phyloP scores from a whole-genome alignment of 1,284 basidiomycete genomes.

The Flammula alnicola region DNA sequence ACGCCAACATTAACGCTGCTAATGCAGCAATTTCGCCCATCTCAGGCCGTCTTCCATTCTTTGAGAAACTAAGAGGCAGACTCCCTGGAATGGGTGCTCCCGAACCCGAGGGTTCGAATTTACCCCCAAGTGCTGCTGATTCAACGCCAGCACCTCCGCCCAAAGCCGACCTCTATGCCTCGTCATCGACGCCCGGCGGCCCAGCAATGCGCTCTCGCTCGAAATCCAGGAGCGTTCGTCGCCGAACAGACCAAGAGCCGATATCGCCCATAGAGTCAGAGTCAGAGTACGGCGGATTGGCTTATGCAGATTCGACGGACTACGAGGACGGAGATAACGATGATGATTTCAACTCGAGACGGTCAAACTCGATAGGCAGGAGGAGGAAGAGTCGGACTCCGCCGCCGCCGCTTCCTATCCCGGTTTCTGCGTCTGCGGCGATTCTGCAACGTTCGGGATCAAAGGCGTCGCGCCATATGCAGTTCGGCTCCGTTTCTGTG shows the following conservation, averaged over 20 bases:
- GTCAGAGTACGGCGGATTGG: slow-evolving; percentile 52
- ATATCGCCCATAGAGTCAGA: slow-evolving; percentile 43
- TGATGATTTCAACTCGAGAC: slow-evolving; percentile 19
- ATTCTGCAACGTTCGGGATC: slow-evolving; percentile 18
- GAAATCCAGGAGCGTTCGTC: background rate
- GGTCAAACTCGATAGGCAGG: slow-evolving; percentile 13
- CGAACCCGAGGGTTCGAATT: too few species aligned
- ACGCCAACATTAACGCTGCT: slow-evolving; percentile 13
- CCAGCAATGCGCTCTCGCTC: background rate
- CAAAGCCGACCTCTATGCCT: slow-evolving; percentile 6
- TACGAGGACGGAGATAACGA: slow-evolving; percentile 44
- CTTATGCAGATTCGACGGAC: slow-evolving; percentile 54
- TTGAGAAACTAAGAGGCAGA: slow-evolving; percentile 37
- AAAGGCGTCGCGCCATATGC: slow-evolving; percentile 22
- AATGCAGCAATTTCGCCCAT: slow-evolving; percentile 26
- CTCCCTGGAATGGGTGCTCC: background rate
- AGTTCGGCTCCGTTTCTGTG: slow-evolving; percentile 23
- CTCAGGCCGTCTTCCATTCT: slow-evolving; percentile 44
- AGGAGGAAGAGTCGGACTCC: slow-evolving; percentile 28
- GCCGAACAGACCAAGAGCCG: background rate
- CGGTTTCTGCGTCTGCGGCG: slow-evolving; percentile 5
- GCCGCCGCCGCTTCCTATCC: slow-evolving; percentile 27
- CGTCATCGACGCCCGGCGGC: slow-evolving; percentile 21
- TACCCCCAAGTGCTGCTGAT: slow-evolving; percentile 24
- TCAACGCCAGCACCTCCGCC: slow-evolving; percentile 36